Conservation (phyloP, 1,284 basidiomycete species). For the Malassezia sp. region DNA sequence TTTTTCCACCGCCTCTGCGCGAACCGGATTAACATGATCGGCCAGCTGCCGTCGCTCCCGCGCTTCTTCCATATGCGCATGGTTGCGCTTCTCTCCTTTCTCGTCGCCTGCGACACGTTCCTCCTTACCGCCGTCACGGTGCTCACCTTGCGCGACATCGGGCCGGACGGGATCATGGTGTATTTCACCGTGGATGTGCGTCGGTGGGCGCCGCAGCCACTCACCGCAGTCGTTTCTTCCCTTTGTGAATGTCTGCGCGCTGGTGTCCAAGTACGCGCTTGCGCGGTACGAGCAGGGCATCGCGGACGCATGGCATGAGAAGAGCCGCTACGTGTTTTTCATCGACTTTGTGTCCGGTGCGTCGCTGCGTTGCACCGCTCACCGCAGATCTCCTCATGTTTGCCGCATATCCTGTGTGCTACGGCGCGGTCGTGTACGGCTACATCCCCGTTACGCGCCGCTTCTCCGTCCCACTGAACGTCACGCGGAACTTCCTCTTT, state of each 20-base stretch:
- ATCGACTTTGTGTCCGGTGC: constrained; percentile 69
- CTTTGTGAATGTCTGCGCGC: constrained; percentile 62
- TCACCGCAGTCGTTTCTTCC: neutral
- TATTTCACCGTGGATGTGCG: constrained; percentile 55
- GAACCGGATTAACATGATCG: constrained; percentile 90
- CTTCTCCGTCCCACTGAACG: constrained; percentile 58
- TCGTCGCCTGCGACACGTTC: constrained; percentile 60
- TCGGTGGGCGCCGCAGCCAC: no score
- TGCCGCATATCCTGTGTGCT: constrained; percentile 69
- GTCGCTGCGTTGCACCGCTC: no score
- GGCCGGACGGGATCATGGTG: constrained; percentile 59
- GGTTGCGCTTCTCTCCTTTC: constrained; percentile 57
- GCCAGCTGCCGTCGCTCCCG: constrained; percentile 77
- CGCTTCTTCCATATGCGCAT: constrained; percentile 74
- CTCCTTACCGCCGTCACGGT: constrained; percentile 64
- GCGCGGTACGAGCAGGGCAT: constrained; percentile 61
- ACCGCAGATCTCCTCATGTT: constrained; percentile 93
- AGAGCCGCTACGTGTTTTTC: constrained; percentile 93
- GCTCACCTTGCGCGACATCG: constrained; percentile 23
- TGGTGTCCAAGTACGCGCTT: constrained; percentile 72
- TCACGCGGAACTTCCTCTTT: constrained; percentile 83
- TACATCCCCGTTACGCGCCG: constrained; percentile 53
- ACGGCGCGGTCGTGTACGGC: constrained; percentile 82
- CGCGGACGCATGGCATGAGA: constrained; percentile 67
- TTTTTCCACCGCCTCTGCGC: constrained; percentile 94